Conservation (phyloP, 2,329 filamentous ascomycete genomes). For the Cordyceps cicadae region DNA sequence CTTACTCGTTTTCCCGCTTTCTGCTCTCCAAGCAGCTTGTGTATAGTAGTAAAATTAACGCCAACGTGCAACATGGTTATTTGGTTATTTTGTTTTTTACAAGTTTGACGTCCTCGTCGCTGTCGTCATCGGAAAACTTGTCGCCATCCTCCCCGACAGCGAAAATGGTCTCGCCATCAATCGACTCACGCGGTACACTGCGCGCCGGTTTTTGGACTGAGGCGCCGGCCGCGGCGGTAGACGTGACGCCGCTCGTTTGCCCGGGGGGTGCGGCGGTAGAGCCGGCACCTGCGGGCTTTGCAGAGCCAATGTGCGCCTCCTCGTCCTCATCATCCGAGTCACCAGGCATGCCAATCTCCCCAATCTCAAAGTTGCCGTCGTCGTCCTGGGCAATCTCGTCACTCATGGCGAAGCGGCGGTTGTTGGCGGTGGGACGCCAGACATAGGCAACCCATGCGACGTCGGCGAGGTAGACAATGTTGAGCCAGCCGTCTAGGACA, state of each 20-base stretch:
- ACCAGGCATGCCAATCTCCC: constrained; percentile 72
- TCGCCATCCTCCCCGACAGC: constrained; percentile 81
- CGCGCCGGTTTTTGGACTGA: constrained; percentile 11
- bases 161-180: constrained; percentile 91
- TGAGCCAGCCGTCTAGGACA: constrained; percentile 92
- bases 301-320: constrained; percentile 41
- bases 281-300: constrained; percentile 11
- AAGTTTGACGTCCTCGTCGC: constrained; percentile 44
- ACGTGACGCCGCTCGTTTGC: constrained; percentile 3
- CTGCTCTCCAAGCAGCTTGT: background rate
- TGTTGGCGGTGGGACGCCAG: constrained; percentile 94
- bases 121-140: constrained; percentile 71
- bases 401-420: constrained; percentile 95
- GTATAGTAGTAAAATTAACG: background rate
- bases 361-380: constrained; percentile 89
- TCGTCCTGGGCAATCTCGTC: constrained; percentile 98
- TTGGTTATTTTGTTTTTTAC: constrained; percentile 39
- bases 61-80: constrained; percentile 24
- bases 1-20: background rate
- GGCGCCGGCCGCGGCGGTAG: background rate
- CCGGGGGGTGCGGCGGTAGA: background rate
- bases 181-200: constrained; percentile 43
- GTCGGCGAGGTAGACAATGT: constrained; percentile 90
- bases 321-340: constrained; percentile 50
- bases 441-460: constrained; percentile 90